These are phyloP conservation scores for Selaginella tamariscina DNA, from an alignment of 75 land plant species.

Conservation along the genomic window DNA sequence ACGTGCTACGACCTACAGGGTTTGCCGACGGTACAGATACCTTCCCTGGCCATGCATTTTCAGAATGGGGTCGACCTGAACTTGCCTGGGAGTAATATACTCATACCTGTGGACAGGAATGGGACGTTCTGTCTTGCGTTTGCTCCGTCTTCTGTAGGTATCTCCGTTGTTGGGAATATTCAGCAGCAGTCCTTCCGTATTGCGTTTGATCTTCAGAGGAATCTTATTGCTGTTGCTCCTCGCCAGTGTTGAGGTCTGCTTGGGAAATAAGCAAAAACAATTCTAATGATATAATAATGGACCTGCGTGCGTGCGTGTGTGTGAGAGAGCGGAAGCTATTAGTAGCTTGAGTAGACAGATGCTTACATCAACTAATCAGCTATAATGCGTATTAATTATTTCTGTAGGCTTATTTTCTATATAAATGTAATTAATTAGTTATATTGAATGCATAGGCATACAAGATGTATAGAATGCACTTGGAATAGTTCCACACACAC, in stretches of 20 bases:
- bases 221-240: conserved; percentile 19
- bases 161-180: conserved; percentile 3
- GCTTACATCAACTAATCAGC: no score
- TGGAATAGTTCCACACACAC: no score
- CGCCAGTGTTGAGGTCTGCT: conserved; percentile 16
- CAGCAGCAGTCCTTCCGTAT: conserved; percentile 9
- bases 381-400: no score
- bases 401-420: no score
- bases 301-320: no score
- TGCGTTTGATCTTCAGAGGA: conserved; percentile 8
- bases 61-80: conserved; percentile 2
- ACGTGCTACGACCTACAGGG: background rate
- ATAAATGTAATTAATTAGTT: no score
- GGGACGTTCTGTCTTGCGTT: conserved; percentile 6
- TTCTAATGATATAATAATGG: no score
- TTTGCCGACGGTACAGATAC: background rate
- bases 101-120: background rate
- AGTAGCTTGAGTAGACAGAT: no score
- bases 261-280: background rate
- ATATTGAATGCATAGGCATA: no score
- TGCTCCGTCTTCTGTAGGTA: background rate
- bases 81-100: conserved; percentile 3
- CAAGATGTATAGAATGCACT: no score
- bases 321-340: no score
- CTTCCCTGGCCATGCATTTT: conserved; percentile 1